These are phyloP conservation scores for Senna tora DNA, from an alignment of 306 rosid genomes.

Conservation along the genomic window DNA sequence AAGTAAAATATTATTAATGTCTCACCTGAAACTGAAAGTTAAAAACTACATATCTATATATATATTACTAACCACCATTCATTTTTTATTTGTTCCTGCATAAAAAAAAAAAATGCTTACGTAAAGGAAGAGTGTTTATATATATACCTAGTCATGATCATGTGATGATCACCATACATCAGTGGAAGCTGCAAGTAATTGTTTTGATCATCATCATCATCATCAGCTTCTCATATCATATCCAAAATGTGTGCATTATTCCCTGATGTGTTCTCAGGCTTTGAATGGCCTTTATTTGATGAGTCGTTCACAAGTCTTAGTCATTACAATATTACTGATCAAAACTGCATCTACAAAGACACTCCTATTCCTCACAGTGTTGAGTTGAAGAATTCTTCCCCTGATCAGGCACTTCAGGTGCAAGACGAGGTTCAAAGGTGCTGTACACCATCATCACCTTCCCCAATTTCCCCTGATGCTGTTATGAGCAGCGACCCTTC, in stretches of 20 bases:
- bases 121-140: conserved; percentile 2
- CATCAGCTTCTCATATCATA: not conserved
- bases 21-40: not conserved
- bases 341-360: not conserved
- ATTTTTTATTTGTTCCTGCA: not conserved
- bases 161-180: not conserved
- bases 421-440: not conserved
- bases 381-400: conserved; percentile 8
- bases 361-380: too few relatives aligned
- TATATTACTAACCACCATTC: not conserved
- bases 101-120: conserved; percentile 27
- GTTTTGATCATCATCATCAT: not conserved
- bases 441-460: conserved; percentile 18
- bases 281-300: conserved; percentile 40
- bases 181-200: conserved; percentile 11
- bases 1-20: not conserved
- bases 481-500: not conserved
- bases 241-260: conserved; percentile 43
- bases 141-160: conserved; percentile 12
- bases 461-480: too few relatives aligned
- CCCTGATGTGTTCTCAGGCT: conserved; percentile 39
- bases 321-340: not conserved
- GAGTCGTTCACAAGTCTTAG: conserved; percentile 30
- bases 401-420: conserved; percentile 18
- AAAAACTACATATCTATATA: not conserved